Conservation (phyloP, 2,329 filamentous ascomycete species). For the Paecilomyces sp. region DNA sequence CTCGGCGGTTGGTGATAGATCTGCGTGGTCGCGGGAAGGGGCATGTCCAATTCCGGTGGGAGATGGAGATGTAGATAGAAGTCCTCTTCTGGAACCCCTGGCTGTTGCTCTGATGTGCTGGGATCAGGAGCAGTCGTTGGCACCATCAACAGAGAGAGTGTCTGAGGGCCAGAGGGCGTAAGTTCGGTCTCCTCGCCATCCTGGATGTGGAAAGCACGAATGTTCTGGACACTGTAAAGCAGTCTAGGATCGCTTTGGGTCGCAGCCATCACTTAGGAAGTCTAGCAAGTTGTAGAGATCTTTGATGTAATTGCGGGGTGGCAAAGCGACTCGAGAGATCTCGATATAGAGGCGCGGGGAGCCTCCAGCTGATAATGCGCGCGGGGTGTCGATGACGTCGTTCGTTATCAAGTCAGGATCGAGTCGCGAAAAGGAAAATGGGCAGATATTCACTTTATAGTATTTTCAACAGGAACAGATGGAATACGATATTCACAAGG, state of each 20-base stretch:
- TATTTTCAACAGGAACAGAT: not conserved
- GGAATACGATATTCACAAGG: not conserved
- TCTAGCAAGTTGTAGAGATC: not conserved
- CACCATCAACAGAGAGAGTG: conserved; percentile 90
- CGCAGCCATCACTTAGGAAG: conserved; percentile 5
- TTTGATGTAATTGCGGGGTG: not conserved
- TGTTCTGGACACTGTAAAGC: conserved; percentile 59
- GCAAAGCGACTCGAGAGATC: not conserved
- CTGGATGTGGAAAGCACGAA: conserved; percentile 84
- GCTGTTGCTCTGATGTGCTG: conserved; percentile 50
- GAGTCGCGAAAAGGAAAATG: not conserved
- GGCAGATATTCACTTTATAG: not conserved
- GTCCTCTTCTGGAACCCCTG: conserved; percentile 65
- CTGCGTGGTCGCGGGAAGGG: conserved; percentile 89
- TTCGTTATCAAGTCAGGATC: not conserved
- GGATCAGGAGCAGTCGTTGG: conserved; percentile 71
- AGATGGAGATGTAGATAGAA: conserved; percentile 96
- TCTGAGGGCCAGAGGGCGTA: conserved; percentile 80
- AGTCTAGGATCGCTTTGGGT: conserved; percentile 28
- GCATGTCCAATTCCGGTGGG: conserved; percentile 87
- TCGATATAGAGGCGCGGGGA: not conserved
- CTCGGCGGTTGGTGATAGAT: conserved; percentile 92
- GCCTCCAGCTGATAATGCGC: not conserved
- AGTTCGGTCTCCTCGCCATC: conserved; percentile 78
- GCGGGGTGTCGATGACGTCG: not conserved